Conservation (phyloP, 805 yeast species). For the Yamadazyma phyllophila region DNA sequence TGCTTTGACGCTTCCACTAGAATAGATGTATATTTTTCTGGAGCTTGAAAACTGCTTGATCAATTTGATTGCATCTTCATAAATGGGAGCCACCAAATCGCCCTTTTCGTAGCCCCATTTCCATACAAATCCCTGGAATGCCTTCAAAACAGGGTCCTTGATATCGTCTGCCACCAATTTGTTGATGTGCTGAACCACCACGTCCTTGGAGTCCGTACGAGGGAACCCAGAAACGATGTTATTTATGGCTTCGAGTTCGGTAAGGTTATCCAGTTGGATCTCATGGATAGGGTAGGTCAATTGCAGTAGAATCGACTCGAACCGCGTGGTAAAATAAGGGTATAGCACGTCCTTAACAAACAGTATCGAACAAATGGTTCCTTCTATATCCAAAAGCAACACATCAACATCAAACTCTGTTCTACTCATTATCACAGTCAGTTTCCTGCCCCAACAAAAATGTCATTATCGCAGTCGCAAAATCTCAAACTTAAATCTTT, state of each 20-base stretch:
- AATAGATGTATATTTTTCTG: constrained; percentile 63
- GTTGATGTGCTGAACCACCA: constrained; percentile 48
- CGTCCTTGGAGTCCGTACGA: constrained; percentile 20
- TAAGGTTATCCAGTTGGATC: constrained; percentile 9
- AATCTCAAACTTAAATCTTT: background rate
- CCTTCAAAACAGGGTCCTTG: constrained; percentile 74
- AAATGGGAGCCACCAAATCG: constrained; percentile 73
- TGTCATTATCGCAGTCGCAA: no score
- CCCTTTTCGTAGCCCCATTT: constrained; percentile 74
- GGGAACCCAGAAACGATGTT: constrained; percentile 48
- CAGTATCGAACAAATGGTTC: constrained; percentile 88
- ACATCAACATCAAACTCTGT: background rate
- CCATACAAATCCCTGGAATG: constrained; percentile 86
- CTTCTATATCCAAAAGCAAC: constrained; percentile 69
- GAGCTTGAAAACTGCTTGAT: constrained; percentile 42
- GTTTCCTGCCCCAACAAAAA: no score
- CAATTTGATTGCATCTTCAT: constrained; percentile 63
- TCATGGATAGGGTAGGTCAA: constrained; percentile 27
- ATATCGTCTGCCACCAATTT: constrained; percentile 62
- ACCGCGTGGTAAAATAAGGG: constrained; percentile 64
- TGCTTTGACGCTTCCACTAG: constrained; percentile 87
- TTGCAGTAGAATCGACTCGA: constrained; percentile 40
- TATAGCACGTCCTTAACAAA: constrained; percentile 78
- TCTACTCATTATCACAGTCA: no score
- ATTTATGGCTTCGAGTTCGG: constrained; percentile 19